Evolutionary conservation across 495 filamentous ascomycete species (phyloP), one percentile per base, ranked within the genome.

Genomic region (Umbilicaria muhlenbergii): DNA sequence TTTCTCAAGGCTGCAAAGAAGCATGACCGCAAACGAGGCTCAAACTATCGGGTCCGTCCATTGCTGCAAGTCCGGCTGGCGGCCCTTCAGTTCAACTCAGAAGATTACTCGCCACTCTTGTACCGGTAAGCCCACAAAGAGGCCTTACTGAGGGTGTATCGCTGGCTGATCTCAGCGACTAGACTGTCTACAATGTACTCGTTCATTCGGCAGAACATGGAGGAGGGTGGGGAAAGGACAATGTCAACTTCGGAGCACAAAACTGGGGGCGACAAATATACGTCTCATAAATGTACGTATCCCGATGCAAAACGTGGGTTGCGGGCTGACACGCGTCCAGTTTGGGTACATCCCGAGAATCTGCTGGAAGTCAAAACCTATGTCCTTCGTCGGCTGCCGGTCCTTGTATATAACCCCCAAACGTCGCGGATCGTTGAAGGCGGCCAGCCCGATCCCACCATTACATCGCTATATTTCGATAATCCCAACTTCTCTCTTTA

Each of bases 1-100:
- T 94, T 96, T 58, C 71, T 95, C 51, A 98, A 98, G 67, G 92
- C 93, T 19, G 86, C 82, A 18, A 98, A 98, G 74, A 98, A 98
- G 60, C 91, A 98, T 63, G 91, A 98, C 56, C 80, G 91, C 38
- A 89, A 84, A 59, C 77, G 86, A 38, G 87, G 81, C 40, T 75
- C 61, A 55, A 71, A 64, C 10, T 95, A 94, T 62, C 85, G 80
- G 54, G 84, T 98, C 42, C 77, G 83, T 45, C 86, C 91, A 16
- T 73, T 96, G 63, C 71, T 95, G 55, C 83, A 94, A 57, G 80
- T 95, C 45, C 83, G 84, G 48, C 60, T 98, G 58, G 76, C 85
- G 31, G 77, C 86, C 38, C 67, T 86, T 44, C 86, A 89, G 13
- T 92, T 98, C 68, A 94, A 96, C 62, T 87, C 84, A 43, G 91